Conservation (phyloP, 148 eudicot genomes). For the Salicornia ramosissima region DNA sequence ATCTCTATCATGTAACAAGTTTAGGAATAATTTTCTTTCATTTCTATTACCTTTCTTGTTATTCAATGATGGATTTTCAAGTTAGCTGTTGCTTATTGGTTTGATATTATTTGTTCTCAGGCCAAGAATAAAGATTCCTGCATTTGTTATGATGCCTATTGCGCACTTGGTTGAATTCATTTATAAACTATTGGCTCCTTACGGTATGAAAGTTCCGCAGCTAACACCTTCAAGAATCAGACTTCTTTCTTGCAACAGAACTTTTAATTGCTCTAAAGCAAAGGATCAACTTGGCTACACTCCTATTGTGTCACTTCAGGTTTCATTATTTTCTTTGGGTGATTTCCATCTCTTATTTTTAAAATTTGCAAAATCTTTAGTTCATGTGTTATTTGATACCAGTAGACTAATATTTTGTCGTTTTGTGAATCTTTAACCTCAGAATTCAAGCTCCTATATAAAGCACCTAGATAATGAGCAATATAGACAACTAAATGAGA, state of each 20-base stretch:
- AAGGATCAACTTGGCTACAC: slow-evolving; percentile 89
- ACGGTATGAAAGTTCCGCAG: slow-evolving; percentile 98
- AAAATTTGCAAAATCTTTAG: not conserved
- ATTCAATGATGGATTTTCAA: not conserved
- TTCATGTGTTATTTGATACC: not conserved
- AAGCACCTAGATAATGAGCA: too few relatives aligned
- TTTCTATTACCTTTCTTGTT: not conserved
- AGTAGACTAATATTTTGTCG: not conserved
- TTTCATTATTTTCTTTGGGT: slow-evolving; percentile 15
- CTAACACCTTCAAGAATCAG: slow-evolving; percentile 92
- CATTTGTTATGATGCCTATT: slow-evolving; percentile 78
- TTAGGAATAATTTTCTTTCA: not conserved
- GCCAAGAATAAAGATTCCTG: slow-evolving; percentile 92
- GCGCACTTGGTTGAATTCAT: slow-evolving; percentile 69
- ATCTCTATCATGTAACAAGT: not conserved
- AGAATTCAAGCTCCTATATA: too few relatives aligned
- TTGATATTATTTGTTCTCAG: slow-evolving; percentile 56
- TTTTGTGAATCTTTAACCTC: not conserved
- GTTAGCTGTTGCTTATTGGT: not conserved
- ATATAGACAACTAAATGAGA: too few relatives aligned
- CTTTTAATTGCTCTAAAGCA: slow-evolving; percentile 83
- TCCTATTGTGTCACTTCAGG: slow-evolving; percentile 89
- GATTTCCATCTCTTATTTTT: not conserved
- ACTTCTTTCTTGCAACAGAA: slow-evolving; percentile 73
- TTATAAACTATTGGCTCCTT: slow-evolving; percentile 73